A percentile compares a stretch with the other conserved stretches of the same genome.
These are phyloP conservation scores for Globisporangium emineosum DNA, from an alignment of 352 stramenopile species.

Conservation along the genomic window DNA sequence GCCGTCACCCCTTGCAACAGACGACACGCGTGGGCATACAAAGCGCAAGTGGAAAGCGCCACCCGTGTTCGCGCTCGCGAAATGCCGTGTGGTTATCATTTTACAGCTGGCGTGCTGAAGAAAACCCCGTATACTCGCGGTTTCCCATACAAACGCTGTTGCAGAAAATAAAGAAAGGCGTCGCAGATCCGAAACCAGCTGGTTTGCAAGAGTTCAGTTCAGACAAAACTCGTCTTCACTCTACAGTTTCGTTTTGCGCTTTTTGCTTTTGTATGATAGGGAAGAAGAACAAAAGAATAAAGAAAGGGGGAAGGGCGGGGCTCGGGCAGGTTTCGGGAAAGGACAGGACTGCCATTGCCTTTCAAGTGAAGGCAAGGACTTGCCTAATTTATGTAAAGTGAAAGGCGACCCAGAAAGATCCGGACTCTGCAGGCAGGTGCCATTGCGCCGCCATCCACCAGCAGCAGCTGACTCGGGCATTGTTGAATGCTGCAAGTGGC, in stretches of 20 bases:
- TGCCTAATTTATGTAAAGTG: too few relatives aligned
- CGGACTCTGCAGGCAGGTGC: not conserved
- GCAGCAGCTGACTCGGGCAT: not conserved
- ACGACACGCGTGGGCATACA: not conserved
- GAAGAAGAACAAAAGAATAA: not conserved
- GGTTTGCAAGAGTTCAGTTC: slow-evolving; percentile 19
- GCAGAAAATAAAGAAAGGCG: not conserved
- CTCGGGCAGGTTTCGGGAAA: slow-evolving; percentile 4
- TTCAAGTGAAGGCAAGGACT: not conserved
- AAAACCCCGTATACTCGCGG: slow-evolving; percentile 6
- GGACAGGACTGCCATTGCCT: not conserved
- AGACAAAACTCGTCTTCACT: slow-evolving; percentile 5
- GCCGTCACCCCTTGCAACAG: not conserved
- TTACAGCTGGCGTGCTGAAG: slow-evolving; percentile 30
- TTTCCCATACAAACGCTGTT: not conserved
- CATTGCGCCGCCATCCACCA: not conserved
- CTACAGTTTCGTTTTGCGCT: not conserved
- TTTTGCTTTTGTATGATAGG: not conserved
- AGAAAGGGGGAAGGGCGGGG: not conserved
- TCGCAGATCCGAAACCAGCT: slow-evolving; percentile 12
- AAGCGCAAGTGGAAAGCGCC: slow-evolving; percentile 7
- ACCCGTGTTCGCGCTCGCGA: not conserved
- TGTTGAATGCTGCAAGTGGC: not conserved
- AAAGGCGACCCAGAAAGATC: slow-evolving; percentile 11
- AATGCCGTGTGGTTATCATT: slow-evolving; percentile 25